Evolutionary conservation across 768 basidiomycete species (phyloP).

Genomic region (Hygrophoropsis aurantiaca): DNA sequence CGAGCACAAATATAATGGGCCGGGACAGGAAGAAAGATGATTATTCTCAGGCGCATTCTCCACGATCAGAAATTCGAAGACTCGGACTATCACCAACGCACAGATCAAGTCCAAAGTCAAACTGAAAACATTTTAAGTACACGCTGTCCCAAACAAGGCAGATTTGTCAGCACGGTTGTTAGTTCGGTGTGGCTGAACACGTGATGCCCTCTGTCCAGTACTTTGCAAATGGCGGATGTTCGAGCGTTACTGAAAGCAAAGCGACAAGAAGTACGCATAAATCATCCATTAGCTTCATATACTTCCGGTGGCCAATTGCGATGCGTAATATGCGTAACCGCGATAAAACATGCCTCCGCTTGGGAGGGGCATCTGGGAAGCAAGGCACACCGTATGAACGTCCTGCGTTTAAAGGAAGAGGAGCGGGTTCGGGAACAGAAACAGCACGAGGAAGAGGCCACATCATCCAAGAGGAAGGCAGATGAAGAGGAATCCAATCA

Average conservation of each 20-base stretch:
- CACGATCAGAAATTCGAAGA: background rate
- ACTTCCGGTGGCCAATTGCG: constrained; percentile 63
- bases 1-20: background rate
- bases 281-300: constrained; percentile 75
- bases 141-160: too few species aligned
- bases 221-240: constrained; percentile 68
- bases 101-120: too few species aligned
- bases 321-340: constrained; percentile 61
- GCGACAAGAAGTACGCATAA: constrained; percentile 69
- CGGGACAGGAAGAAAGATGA: background rate
- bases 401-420: constrained; percentile 57
- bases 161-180: too few species aligned
- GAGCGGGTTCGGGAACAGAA: constrained; percentile 42
- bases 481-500: constrained; percentile 23
- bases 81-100: too few species aligned
- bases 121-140: too few species aligned
- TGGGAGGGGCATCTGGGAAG: constrained; percentile 88
- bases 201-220: background rate
- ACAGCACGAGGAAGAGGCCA: constrained; percentile 34
- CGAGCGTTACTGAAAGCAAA: constrained; percentile 84
- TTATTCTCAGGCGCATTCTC: background rate
- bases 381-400: constrained; percentile 72
- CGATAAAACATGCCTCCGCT: constrained; percentile 75
- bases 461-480: constrained; percentile 33
- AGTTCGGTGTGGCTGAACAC: too few species aligned